Evolutionary conservation across 768 basidiomycete genomes (phyloP), one percentile per base, ranked within the genome.

Genomic region (Boletus sp.): DNA sequence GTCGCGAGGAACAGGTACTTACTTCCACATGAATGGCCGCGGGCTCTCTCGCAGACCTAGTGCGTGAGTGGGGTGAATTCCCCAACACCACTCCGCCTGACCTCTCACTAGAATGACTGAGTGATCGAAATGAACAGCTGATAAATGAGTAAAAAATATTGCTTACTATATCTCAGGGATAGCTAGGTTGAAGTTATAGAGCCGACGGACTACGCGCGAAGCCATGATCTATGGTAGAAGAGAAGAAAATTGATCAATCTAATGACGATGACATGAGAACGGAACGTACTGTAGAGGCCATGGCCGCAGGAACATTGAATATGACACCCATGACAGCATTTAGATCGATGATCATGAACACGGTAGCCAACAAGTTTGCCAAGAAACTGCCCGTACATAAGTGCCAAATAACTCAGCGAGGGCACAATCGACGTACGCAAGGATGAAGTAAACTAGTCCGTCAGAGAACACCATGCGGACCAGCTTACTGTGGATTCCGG

Each of bases 391-490:
- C 2, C 25, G 5, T n/a, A 13, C n/a, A 33, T 63, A 38, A 60
- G 53, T 23, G 37, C 14, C 27, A 75, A 55, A 57, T 75, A 75
- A 19, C 68, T 27, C 50, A 50, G 39, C 42, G 21, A 51, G 5
- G 4, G 7, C 1, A 8, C 21, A 5, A 44, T 32, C 34, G 11
- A 74, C 83, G 51, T 60, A 88, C 81, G 88, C 88, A 47, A 90
- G 79, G 56, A 90, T 69, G 72, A 90, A 90, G 71, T 79, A 90
- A 50, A 87, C 81, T 11, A 91, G 69, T 19, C 88, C 87, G 53
- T 90, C 87, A 14, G 77, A 71, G 65, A 88, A 89, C 30, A 90
- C 82, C 73, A 89, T 74, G 30, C 77, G 76, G 23, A 81, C 75
- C 14, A 89, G 78, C 47, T 75, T 76, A 59, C 77, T 81, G 35